Conservation (phyloP, 2,329 filamentous ascomycete genomes). For the Colletotrichum tabaci region DNA sequence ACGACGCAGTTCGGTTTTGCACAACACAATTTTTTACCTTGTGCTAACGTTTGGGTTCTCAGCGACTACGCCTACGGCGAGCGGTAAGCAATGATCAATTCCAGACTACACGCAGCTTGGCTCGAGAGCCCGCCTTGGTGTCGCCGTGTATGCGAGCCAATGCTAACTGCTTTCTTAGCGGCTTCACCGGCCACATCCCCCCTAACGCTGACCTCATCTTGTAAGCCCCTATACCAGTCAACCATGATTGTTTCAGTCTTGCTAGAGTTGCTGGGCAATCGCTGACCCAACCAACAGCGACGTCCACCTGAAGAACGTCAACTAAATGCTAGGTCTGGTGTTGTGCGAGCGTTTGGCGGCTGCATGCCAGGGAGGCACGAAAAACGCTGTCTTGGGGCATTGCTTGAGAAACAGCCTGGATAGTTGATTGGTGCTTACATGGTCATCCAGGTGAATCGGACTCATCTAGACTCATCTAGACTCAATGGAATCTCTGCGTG, state of each 20-base stretch:
- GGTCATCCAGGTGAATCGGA: neutral
- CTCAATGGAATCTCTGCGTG: neutral
- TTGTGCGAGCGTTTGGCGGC: conserved; percentile 2
- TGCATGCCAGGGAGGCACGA: neutral
- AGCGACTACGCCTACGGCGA: conserved; percentile 78
- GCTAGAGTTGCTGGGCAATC: neutral
- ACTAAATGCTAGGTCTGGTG: conserved; percentile 50
- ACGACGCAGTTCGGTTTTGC: no score
- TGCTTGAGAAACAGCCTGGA: neutral
- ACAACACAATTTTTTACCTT: neutral
- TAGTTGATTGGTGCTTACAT: neutral
- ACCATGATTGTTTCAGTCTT: no score
- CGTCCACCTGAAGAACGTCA: conserved; percentile 77
- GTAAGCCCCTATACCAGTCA: conserved; percentile 68
- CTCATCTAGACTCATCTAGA: neutral
- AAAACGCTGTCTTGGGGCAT: no score
- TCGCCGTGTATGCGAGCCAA: neutral
- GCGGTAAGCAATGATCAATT: conserved; percentile 60
- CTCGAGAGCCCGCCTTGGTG: no score
- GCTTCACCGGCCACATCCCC: conserved; percentile 85
- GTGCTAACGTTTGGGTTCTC: conserved; percentile 6
- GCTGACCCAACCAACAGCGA: conserved; percentile 63
- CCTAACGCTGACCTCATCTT: conserved; percentile 83
- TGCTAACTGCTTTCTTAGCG: conserved; percentile 62
- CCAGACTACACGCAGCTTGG: neutral